These are phyloP conservation scores for Penicillium waksmanii DNA, from an alignment of 495 filamentous ascomycete species.

Conservation along the genomic window DNA sequence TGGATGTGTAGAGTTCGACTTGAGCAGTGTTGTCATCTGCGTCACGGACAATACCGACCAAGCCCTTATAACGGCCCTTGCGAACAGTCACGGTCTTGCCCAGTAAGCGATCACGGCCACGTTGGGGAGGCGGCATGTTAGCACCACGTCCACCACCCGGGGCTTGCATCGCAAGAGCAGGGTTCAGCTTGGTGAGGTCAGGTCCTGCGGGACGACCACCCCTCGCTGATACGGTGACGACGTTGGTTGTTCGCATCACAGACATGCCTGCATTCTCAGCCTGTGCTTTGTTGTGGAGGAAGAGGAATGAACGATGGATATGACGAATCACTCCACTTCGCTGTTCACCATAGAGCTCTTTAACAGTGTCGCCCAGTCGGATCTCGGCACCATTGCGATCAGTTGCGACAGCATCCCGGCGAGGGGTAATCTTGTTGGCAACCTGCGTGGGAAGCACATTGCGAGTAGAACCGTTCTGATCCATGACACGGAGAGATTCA, in stretches of 20 bases:
- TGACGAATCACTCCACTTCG: constrained; percentile 87
- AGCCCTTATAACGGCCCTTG: constrained; percentile 85
- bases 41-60: constrained; percentile 94
- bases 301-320: constrained; percentile 87
- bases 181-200: constrained; percentile 92
- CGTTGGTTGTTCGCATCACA: constrained; percentile 81
- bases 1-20: constrained; percentile 90
- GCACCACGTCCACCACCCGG: constrained; percentile 36
- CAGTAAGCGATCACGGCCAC: constrained; percentile 81
- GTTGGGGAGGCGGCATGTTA: constrained; percentile 77
- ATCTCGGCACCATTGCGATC: constrained; percentile 95
- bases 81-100: constrained; percentile 88
- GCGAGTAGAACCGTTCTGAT: constrained; percentile 83
- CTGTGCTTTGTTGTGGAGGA: constrained; percentile 80
- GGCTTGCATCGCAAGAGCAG: constrained; percentile 67
- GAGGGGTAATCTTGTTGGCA: constrained; percentile 77
- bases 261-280: constrained; percentile 89
- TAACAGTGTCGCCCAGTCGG: constrained; percentile 85
- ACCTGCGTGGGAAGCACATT: constrained; percentile 89
- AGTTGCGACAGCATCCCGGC: constrained; percentile 83
- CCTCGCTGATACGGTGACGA: constrained; percentile 88
- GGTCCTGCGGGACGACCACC: constrained; percentile 74
- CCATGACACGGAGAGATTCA: constrained; percentile 85
- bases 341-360: constrained; percentile 83
- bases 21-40: constrained; percentile 81